Evolutionary conservation across 352 stramenopile species (phyloP), one percentile per base, ranked within the genome.

Genomic region (Aphanomyces astaci): DNA sequence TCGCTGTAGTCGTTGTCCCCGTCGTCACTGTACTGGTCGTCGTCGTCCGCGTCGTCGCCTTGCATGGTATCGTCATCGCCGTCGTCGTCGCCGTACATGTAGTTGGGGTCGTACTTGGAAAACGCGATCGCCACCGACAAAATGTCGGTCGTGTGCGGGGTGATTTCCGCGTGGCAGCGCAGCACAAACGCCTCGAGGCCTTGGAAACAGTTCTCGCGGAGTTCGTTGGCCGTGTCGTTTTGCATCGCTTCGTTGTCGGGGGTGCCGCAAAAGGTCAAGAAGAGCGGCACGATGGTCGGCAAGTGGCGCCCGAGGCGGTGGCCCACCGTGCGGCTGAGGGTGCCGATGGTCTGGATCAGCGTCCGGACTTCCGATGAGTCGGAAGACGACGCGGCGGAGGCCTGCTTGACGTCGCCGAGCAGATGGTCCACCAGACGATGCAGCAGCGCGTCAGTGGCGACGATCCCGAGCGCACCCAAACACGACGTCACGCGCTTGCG

Each of bases 101-200:
- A 99, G 76, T 99, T 99, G 0, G 97, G 96, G 72, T 99, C 96
- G 75, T 98, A 99, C 68, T 89, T 95, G 80, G 98, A 97, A 72
- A 98, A 99, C 24, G 84, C 80, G 66, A 96, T 85, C 17, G 86
- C 80, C 10, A 95, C 79, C 51, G 89, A 78, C 55, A 98, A 75
- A 65, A 99, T 98, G 30, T 78, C 75, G 49, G 92, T 79, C 62
- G 99, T 83, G 73, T 99, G 94, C n/a, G 89, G 87, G 53, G 96
- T 87, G 64, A 99, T 96, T 75, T 98, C 95, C 39, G 84, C 87
- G 51, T 98, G 96, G 84, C 96, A 99, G 43, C 96, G 86, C 64
- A 97, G 76, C 25, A 99, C 85, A 74, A 99, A 99, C 5, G 89
- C 93, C 72, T 99, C 96, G 75, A 99, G 98, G 24, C 95, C 96